A percentile compares a stretch with the other conserved stretches of the same genome.
Conservation (phyloP, 495 filamentous ascomycete species). For the Cercophora scortea region DNA sequence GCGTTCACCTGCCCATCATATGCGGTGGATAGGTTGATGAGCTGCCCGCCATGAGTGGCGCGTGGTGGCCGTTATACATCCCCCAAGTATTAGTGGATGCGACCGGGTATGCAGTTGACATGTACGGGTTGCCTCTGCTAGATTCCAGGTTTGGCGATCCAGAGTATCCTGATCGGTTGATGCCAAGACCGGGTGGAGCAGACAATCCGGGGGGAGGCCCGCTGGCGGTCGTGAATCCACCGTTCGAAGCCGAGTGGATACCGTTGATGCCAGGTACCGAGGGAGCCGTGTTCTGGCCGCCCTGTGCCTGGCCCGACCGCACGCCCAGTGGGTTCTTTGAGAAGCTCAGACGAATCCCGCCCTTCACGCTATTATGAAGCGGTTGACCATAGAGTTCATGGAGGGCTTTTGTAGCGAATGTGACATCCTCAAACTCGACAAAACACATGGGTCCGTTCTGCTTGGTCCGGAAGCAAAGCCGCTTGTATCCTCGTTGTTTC, state of each 20-base stretch:
- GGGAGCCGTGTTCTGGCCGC: conserved; percentile 26
- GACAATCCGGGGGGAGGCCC: conserved; percentile 68
- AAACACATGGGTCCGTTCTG: conserved; percentile 99
- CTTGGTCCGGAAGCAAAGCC: conserved; percentile 95
- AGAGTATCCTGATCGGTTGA: conserved; percentile 28
- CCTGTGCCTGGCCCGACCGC: conserved; percentile 59
- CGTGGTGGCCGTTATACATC: conserved; percentile 11
- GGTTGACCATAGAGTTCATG: conserved; percentile 86
- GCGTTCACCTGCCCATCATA: conserved; percentile 24
- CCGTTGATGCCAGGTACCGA: conserved; percentile 48
- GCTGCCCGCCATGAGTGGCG: conserved; percentile 11
- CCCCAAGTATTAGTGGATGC: conserved; percentile 18
- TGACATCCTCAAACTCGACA: conserved; percentile 94
- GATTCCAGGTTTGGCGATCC: conserved; percentile 10
- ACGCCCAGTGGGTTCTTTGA: conserved; percentile 97
- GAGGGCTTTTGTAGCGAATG: conserved; percentile 86
- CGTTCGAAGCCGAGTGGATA: conserved; percentile 23
- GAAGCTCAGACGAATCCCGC: conserved; percentile 95
- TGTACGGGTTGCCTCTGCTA: conserved; percentile 10
- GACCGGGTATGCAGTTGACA: conserved; percentile 10
- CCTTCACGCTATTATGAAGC: conserved; percentile 89
- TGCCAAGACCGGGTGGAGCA: conserved; percentile 58
- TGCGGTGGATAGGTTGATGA: conserved; percentile 15
- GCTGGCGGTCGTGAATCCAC: conserved; percentile 62
- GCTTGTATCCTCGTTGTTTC: conserved; percentile 91